Evolutionary conservation across 2,329 filamentous ascomycete genomes (phyloP), one percentile per base, ranked within the genome.

Genomic region (Hypocrella siamensis): DNA sequence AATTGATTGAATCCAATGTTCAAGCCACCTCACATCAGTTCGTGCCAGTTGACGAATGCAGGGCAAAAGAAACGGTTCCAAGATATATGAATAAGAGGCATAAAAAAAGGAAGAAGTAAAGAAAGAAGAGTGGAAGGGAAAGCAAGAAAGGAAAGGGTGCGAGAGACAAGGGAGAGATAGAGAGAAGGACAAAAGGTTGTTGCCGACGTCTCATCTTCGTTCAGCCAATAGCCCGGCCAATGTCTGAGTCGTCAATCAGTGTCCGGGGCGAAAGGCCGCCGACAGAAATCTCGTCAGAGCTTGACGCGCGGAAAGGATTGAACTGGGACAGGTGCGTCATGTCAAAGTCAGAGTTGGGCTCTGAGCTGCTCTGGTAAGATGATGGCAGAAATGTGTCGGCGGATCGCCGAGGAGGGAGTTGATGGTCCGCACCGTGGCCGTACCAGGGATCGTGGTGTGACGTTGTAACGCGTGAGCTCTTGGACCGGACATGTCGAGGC

Each of bases 201-300:
- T n/a, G n/a, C n/a, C n/a, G n/a, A n/a, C n/a, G 14, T 31, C 22
- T 26, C 9, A 14, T 14, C 8, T 28, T 24, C 15, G 2, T 15
- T 35, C 55, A 71, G n/a, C 66, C 66, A 32, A 71, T 61, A 3
- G 67, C 67, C 18, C 61, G 56, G 5, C 67, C 67, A 48, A 70
- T 71, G 29, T 63, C 58, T 9, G 56, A 57, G 34, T 57, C 50
- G 34, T 55, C 57, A 31, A 66, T 48, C 18, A 58, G 45, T 10
- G 65, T 64, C 7, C 63, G 59, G 3, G 67, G 64, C 15, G 66
- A 65, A 5, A 69, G 46, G 3, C 61, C 65, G 5, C 54, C 60
- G 6, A 60, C 38, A 14, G 53, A 48, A 25, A 53, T 42, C 7
- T 67, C 63, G 4, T 70, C 60, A 6, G 62, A 60, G 18, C 63